A percentile compares a stretch with the other conserved stretches of the same genome.
phyloP scores from a whole-genome alignment of 768 basidiomycete genomes.

The Clavulina sp. region DNA sequence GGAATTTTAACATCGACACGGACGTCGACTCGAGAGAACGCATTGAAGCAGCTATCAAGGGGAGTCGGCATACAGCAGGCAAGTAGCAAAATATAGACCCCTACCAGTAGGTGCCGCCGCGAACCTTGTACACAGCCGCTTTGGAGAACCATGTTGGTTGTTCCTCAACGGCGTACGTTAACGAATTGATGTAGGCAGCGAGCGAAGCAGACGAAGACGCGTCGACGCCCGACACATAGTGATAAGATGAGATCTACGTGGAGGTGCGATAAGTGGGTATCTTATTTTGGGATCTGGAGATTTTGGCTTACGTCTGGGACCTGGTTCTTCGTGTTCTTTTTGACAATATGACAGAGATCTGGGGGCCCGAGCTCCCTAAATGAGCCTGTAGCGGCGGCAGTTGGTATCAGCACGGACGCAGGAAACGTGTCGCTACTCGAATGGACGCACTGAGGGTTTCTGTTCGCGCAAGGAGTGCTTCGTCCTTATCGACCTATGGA shows the following conservation, averaged over 20 bases:
- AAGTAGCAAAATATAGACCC: slow-evolving; percentile 14
- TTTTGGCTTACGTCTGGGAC: slow-evolving; percentile 60
- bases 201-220: slow-evolving; percentile 94
- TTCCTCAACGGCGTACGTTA: slow-evolving; percentile 92
- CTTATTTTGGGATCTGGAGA: background rate
- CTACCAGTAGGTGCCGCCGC: slow-evolving; percentile 84
- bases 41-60: slow-evolving; percentile 72
- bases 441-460: slow-evolving; percentile 66
- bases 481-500: slow-evolving; percentile 67
- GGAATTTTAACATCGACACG: slow-evolving; percentile 98
- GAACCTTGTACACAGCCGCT: slow-evolving; percentile 71
- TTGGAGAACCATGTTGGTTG: slow-evolving; percentile 84
- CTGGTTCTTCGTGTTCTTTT: slow-evolving; percentile 67
- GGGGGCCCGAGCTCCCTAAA: slow-evolving; percentile 97
- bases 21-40: slow-evolving; percentile 91
- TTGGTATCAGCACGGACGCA: slow-evolving; percentile 11
- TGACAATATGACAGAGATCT: slow-evolving; percentile 89
- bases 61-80: too few relatives aligned
- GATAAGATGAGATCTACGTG: slow-evolving; percentile 77
- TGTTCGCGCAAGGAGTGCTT: slow-evolving; percentile 74
- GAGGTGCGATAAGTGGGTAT: slow-evolving; percentile 6
- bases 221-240: slow-evolving; percentile 97
- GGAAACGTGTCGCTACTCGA: slow-evolving; percentile 7
- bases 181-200: slow-evolving; percentile 94
- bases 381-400: slow-evolving; percentile 37